Percentiles rank a stretch among this genome's conserved stretches.
These are phyloP conservation scores for Rhizopogon rudus DNA, from an alignment of 768 basidiomycete species.

Conservation along the genomic window DNA sequence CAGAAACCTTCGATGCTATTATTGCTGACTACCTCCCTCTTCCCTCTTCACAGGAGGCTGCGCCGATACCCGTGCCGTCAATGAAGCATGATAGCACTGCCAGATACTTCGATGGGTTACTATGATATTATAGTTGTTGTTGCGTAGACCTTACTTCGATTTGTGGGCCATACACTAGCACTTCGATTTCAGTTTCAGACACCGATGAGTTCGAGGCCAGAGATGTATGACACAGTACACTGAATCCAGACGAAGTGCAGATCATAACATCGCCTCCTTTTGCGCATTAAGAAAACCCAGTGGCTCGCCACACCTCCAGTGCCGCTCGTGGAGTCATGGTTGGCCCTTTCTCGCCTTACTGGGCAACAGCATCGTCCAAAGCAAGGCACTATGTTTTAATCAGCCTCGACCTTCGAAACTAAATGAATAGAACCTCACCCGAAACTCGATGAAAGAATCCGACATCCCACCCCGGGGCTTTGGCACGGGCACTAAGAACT, in stretches of 20 bases:
- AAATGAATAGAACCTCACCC: slow-evolving; percentile 45
- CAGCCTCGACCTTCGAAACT: slow-evolving; percentile 1
- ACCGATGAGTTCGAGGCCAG: neutral
- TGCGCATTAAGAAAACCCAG: neutral
- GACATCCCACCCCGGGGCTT: slow-evolving; percentile 34
- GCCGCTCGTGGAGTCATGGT: too few relatives aligned
- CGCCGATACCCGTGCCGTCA: slow-evolving; percentile 1
- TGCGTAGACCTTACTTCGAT: neutral
- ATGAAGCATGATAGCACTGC: slow-evolving; percentile 17
- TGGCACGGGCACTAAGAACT: slow-evolving; percentile 77
- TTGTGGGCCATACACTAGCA: neutral
- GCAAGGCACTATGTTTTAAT: slow-evolving; percentile 22
- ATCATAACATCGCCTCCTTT: neutral
- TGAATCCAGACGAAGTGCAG: neutral
- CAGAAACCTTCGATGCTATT: slow-evolving; percentile 64
- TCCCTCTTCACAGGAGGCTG: slow-evolving; percentile 11
- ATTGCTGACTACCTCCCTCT: slow-evolving; percentile 67
- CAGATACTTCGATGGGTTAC: slow-evolving; percentile 40
- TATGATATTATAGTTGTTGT: slow-evolving; percentile 13
- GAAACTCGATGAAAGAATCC: slow-evolving; percentile 82
- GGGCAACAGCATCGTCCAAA: slow-evolving; percentile 24
- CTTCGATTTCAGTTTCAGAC: neutral
- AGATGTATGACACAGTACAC: neutral
- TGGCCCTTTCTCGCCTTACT: neutral
- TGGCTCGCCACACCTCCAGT: neutral